These are phyloP conservation scores for Entomortierella chlamydospora DNA, from an alignment of 192 early-diverging fungal species.

Conservation along the genomic window DNA sequence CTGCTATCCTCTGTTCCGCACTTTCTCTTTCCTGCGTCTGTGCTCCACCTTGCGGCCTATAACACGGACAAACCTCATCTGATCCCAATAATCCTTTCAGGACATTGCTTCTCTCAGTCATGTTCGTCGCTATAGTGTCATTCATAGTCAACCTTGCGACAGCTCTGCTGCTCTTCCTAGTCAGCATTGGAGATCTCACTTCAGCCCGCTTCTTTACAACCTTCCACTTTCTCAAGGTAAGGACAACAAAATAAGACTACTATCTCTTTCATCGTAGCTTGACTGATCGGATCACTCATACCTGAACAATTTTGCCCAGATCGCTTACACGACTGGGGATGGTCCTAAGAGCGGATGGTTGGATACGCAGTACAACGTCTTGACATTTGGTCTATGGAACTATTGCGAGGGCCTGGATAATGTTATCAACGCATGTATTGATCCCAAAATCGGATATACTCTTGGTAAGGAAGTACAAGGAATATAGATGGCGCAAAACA, in stretches of 20 bases:
- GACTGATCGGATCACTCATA: no score
- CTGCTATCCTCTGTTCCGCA: no score
- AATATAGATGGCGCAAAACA: neutral
- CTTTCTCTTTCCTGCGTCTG: neutral
- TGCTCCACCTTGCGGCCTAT: no score
- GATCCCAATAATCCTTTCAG: neutral
- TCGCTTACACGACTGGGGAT: conserved; percentile 15
- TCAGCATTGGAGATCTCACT: conserved; percentile 33
- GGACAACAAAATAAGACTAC: neutral
- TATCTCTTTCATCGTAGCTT: no score
- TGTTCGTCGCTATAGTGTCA: conserved; percentile 6
- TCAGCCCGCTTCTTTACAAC: conserved; percentile 22
- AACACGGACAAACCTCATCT: no score
- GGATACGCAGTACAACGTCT: conserved; percentile 12
- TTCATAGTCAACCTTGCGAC: conserved; percentile 32
- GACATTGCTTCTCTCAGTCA: neutral
- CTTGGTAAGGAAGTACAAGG: conserved; percentile 25
- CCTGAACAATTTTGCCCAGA: no score
- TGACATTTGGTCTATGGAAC: conserved; percentile 43
- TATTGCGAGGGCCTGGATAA: conserved; percentile 31
- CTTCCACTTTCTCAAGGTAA: conserved; percentile 42
- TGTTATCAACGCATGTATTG: conserved; percentile 19
- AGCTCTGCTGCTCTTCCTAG: conserved; percentile 31
- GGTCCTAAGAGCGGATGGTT: conserved; percentile 37
- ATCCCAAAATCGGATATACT: conserved; percentile 21